Evolutionary conservation across 1,284 basidiomycete genomes (phyloP).

Genomic region (Ceratobasidium sp.): DNA sequence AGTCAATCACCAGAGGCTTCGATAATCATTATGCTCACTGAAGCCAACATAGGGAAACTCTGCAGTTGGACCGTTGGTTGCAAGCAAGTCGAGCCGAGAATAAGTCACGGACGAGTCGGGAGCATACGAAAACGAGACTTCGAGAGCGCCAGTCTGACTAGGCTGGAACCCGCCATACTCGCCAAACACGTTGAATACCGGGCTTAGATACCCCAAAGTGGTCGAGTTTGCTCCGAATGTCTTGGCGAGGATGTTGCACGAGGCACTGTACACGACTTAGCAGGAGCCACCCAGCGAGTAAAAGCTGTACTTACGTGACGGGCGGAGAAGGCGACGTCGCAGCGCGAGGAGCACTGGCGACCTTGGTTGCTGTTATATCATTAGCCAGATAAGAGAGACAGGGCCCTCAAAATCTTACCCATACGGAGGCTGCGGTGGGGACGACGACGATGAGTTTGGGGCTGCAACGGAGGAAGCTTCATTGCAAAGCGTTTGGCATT

Average conservation of each 20-base stretch:
- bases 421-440: no score
- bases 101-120: neutral
- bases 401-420: no score
- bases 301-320: neutral
- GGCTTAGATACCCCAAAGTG: neutral
- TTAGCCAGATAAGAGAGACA: no score
- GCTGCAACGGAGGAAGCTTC: conserved; percentile 17
- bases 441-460: conserved; percentile 9
- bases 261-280: neutral
- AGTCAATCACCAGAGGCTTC: neutral
- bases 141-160: neutral
- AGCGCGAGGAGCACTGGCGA: conserved; percentile 4
- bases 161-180: conserved; percentile 14
- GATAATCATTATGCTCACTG: neutral
- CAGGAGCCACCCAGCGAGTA: neutral
- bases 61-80: neutral
- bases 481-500: conserved; percentile 30
- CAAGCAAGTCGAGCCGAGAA: neutral
- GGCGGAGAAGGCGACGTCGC: conserved; percentile 14
- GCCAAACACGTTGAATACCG: neutral
- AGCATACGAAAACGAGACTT: neutral
- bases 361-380: no score
- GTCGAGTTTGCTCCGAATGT: neutral
- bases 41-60: neutral
- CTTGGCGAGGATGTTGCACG: conserved; percentile 22